Percentiles rank a stretch among this genome's conserved stretches.
These are phyloP conservation scores for Cyclotella kingstonii DNA, from an alignment of 108 stramenopile species.

Conservation along the genomic window DNA sequence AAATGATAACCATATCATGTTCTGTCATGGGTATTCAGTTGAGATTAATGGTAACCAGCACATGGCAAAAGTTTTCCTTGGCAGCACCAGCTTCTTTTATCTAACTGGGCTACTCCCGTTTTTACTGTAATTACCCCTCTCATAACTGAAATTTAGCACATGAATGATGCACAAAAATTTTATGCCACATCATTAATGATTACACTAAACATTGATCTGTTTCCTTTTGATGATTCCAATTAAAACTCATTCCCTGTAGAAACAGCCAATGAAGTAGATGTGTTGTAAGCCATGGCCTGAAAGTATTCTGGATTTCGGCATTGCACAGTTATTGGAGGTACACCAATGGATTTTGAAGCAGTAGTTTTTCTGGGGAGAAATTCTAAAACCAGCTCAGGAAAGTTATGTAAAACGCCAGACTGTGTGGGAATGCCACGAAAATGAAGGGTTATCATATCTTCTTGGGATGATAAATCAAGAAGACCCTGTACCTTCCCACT, in stretches of 20 bases:
- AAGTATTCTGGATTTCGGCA: slow-evolving; percentile 37
- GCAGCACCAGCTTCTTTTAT: too few species aligned
- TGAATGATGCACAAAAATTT: too few species aligned
- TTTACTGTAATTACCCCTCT: too few species aligned
- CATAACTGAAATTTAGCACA: too few species aligned
- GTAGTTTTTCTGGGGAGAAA: slow-evolving; percentile 24
- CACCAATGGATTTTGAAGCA: neutral
- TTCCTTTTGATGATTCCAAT: slow-evolving; percentile 6
- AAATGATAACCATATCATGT: too few species aligned
- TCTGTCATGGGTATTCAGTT: too few species aligned
- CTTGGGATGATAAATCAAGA: slow-evolving; percentile 24
- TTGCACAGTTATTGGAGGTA: slow-evolving; percentile 41
- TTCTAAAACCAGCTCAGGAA: slow-evolving; percentile 48
- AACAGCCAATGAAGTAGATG: slow-evolving; percentile 37
- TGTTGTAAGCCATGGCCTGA: slow-evolving; percentile 42
- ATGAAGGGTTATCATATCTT: slow-evolving; percentile 39
- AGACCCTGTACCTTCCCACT: slow-evolving; percentile 66
- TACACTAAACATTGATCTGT: too few species aligned
- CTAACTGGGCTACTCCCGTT: too few species aligned
- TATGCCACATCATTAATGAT: too few species aligned
- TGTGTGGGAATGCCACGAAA: slow-evolving; percentile 64
- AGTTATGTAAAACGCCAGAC: slow-evolving; percentile 48
- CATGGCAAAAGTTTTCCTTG: too few species aligned
- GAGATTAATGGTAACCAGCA: too few species aligned
- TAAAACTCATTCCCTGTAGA: slow-evolving; percentile 36